These are phyloP conservation scores for Pseudotsuga menziesii DNA, from an alignment of 75 land plant genomes.

Conservation along the genomic window DNA sequence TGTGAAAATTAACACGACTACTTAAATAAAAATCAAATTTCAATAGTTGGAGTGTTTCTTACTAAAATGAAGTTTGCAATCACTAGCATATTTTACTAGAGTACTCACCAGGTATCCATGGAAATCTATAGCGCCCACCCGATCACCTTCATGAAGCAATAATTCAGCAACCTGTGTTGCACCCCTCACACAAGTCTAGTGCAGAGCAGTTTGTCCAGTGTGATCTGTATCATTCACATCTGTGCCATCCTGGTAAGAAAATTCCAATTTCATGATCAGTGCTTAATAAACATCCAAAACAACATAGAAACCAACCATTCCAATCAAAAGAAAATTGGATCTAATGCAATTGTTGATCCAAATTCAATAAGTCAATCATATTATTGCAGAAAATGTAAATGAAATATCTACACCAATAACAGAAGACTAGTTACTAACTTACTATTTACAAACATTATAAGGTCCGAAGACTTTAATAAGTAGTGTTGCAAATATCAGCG, in stretches of 20 bases:
- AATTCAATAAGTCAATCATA: no score
- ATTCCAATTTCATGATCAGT: not conserved
- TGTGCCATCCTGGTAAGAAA: slow-evolving; percentile 67
- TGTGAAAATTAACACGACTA: no score
- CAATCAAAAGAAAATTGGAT: not conserved
- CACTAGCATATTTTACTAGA: not conserved
- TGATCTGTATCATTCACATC: slow-evolving; percentile 82
- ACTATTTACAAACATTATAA: no score
- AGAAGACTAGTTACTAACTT: no score
- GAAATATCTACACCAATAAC: no score
- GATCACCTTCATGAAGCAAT: slow-evolving; percentile 86
- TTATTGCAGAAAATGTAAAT: no score
- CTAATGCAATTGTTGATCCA: no score
- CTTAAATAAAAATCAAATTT: no score
- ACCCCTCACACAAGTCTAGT: slow-evolving; percentile 96
- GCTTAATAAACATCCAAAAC: not conserved
- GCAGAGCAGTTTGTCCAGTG: slow-evolving; percentile 91
- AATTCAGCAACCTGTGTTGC: slow-evolving; percentile 87
- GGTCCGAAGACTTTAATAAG: no score
- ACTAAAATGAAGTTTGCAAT: not conserved
- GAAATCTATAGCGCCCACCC: slow-evolving; percentile 51
- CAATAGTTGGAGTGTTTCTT: no score
- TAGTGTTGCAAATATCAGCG: no score
- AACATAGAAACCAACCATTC: not conserved
- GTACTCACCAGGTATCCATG: slow-evolving; percentile 80